These are phyloP conservation scores for Glarea lozoyensis DNA, from an alignment of 495 filamentous ascomycete genomes.

Conservation along the genomic window DNA sequence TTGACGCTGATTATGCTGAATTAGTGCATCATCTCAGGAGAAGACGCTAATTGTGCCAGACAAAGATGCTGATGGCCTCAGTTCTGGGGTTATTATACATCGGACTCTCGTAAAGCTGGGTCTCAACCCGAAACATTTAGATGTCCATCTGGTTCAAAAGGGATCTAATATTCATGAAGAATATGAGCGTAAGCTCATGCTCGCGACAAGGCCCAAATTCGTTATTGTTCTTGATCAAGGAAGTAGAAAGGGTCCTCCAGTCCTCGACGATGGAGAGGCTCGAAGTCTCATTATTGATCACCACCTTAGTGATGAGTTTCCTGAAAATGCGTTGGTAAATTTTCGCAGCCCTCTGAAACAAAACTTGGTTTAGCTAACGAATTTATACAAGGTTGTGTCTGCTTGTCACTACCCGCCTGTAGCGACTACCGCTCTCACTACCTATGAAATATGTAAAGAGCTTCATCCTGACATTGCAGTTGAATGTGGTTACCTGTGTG, in stretches of 20 bases:
- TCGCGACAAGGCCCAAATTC: slow-evolving; percentile 33
- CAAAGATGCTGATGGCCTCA: slow-evolving; percentile 54
- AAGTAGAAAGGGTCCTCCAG: slow-evolving; percentile 35
- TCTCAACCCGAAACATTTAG: slow-evolving; percentile 32
- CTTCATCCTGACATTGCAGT: slow-evolving; percentile 34
- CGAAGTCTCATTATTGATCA: slow-evolving; percentile 50
- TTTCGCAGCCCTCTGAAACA: background rate
- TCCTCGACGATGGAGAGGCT: slow-evolving; percentile 30
- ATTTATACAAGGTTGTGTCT: slow-evolving; percentile 32
- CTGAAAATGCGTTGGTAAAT: slow-evolving; percentile 24
- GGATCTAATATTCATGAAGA: slow-evolving; percentile 41
- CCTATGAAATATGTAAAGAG: slow-evolving; percentile 44
- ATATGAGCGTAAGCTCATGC: slow-evolving; percentile 35
- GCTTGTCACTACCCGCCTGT: slow-evolving; percentile 49
- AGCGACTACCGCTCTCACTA: slow-evolving; percentile 45
- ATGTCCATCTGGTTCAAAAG: slow-evolving; percentile 42
- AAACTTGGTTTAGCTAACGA: background rate
- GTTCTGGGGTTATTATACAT: slow-evolving; percentile 47
- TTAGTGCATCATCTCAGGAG: slow-evolving; percentile 21
- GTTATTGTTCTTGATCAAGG: slow-evolving; percentile 55
- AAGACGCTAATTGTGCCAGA: slow-evolving; percentile 45
- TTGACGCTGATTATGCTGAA: background rate
- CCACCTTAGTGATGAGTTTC: slow-evolving; percentile 45
- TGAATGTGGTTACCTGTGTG: slow-evolving; percentile 42
- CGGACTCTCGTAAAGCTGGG: slow-evolving; percentile 44